Evolutionary conservation across 129 eudicot genomes (phyloP), one percentile per base, ranked within the genome.

Genomic region (Helianthus tuberosus): DNA sequence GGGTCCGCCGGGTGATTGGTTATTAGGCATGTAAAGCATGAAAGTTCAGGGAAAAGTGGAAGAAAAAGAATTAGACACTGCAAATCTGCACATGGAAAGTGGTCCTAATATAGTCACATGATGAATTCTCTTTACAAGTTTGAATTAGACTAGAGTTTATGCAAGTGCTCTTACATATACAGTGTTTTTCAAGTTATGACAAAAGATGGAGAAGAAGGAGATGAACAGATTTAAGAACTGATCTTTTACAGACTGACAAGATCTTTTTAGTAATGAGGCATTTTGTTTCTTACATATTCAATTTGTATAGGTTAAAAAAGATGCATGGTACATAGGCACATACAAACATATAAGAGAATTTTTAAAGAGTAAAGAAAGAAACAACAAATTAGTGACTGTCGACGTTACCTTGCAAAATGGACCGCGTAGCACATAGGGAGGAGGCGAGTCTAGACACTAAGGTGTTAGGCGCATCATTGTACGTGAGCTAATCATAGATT

Each of bases 401-500:
- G 25, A 53, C n/a, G 11, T 53, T 15, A 52, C 8, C 59, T 15
- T 53, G 59, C 10, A 53, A n/a, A 15, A 53, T 53, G 59, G 59
- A 53, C 59, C 59, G 16, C 59, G 8, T 16, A 15, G 27, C 27
- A 15, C 27, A 16, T 16, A 53, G 59, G 59, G 7, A n/a, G 59
- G 59, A 53, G 59, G 25, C 59, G 17, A 53, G 59, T 53, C 59
- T 53, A 53, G 59, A 53, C 59, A 16, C 59, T 53, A n/a, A 53
- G 59, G 58, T 52, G 17, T 52, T 52, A 41, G 25, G 11, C 27
- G 8, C 27, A 15, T 53, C 23, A 15, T 53, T 53, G 27, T 53
- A n/a, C 23, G 11, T 53, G 59, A 15, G 59, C 10, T 15, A 53
- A 53, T n/a, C 11, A n/a, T 15, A 23, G 7, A 53, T 53, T 5